phyloP scores from a whole-genome alignment of 352 stramenopile species.

The Stephanocyclus meneghinianus region DNA sequence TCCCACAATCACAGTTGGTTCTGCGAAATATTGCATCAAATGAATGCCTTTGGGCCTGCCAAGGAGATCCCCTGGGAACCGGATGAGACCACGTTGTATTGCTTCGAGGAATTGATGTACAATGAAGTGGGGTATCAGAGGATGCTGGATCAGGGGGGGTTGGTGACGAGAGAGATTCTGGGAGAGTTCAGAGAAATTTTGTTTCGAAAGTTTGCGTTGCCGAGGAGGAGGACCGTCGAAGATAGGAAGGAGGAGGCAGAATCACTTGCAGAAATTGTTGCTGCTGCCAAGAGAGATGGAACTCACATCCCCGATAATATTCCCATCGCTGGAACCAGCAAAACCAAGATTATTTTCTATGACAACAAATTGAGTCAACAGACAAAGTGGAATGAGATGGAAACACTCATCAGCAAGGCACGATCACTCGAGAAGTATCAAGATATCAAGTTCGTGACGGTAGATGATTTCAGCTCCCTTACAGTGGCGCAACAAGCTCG shows the following conservation, averaged over 20 bases:
- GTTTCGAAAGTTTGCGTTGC: conserved; percentile 41
- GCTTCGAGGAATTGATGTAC: conserved; percentile 33
- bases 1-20: conserved; percentile 34
- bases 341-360: conserved; percentile 42
- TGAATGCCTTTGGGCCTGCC: conserved; percentile 30
- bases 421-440: conserved; percentile 23
- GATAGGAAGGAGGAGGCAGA: conserved; percentile 23
- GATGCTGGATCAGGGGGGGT: conserved; percentile 14
- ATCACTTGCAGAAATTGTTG: not conserved
- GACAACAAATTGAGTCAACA: conserved; percentile 21
- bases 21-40: conserved; percentile 36
- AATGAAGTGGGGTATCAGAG: conserved; percentile 36
- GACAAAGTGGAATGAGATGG: conserved; percentile 28
- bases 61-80: conserved; percentile 34
- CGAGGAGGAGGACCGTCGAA: conserved; percentile 15
- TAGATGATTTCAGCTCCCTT: conserved; percentile 27
- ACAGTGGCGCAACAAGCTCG: conserved; percentile 40
- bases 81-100: conserved; percentile 42
- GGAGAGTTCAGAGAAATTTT: conserved; percentile 44
- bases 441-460: conserved; percentile 26
- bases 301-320: not conserved
- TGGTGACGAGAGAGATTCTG: conserved; percentile 27
- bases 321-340: not conserved
- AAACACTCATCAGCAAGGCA: conserved; percentile 22
- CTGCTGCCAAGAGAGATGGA: conserved; percentile 14